phyloP scores from a whole-genome alignment of 148 eudicot genomes.

The Polygonum maritimum region DNA sequence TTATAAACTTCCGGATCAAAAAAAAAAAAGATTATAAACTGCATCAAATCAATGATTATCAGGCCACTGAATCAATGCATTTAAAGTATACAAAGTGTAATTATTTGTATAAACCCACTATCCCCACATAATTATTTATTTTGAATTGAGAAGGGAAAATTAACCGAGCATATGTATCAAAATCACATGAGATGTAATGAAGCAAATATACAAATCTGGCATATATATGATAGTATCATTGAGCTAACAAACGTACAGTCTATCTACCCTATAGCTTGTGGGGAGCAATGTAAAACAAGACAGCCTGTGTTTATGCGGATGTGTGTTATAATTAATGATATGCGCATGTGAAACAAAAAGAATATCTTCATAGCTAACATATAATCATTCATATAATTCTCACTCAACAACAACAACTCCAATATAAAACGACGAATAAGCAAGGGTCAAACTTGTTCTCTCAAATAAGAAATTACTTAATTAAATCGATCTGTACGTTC shows the following conservation, averaged over 20 bases:
- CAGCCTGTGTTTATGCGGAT: slow-evolving; percentile 3
- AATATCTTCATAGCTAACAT: background rate
- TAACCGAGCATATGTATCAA: background rate
- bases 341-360: background rate
- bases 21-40: no score
- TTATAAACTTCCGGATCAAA: no score
- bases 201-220: background rate
- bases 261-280: background rate
- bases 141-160: no score
- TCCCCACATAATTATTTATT: no score
- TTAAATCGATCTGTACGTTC: background rate
- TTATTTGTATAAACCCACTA: no score
- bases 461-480: background rate
- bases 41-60: no score
- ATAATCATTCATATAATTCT: slow-evolving; percentile 2
- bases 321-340: background rate
- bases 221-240: background rate
- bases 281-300: background rate
- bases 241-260: background rate
- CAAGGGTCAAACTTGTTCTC: background rate
- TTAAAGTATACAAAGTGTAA: no score
- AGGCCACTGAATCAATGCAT: no score
- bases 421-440: slow-evolving; percentile 10
- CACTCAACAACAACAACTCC: background rate
- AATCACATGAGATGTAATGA: background rate